Evolutionary conservation across 2,329 filamentous ascomycete genomes (phyloP), one percentile per base, ranked within the genome.

Genomic region (Fusarium brevicatenulatum): DNA sequence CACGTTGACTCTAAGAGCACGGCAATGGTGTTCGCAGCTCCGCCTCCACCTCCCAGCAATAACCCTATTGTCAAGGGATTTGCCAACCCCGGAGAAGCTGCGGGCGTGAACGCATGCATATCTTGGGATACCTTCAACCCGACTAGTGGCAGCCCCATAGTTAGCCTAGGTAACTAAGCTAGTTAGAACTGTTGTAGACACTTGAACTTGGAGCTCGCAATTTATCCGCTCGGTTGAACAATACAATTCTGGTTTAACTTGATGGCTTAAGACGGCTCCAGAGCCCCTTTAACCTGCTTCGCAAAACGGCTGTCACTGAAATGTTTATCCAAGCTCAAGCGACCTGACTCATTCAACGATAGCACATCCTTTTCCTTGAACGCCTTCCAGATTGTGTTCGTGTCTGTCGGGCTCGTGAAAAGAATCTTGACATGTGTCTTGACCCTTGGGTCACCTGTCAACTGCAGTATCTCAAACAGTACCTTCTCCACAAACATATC

Each of bases 11-110:
- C 21, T 4, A 1, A 43, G 16, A 9, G 3, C 18, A 21, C 18
- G 0, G 4, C 1, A 3, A 53, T 53, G 49, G 18, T 15, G 0
- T 53, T 53, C 0, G 18, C 18, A 16, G 6, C 12, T 9, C 23
- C 12, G 0, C 9, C 49, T 21, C 23, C 0, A 9, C 32, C 23
- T 12, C 32, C 49, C 4, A 53, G 49, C 9, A 19, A 2, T 6
- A 2, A 21, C 0, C 32, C 49, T 37, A 3, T 2, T 28, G 18
- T 36, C 18, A 0, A 37, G 18, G 49, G 49, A 2, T 53, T 53
- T 21, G 12, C 6, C 18, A 53, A 53, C 4, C 6, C 49, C 6
- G 0, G 1, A 3, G 49, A 53, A 4, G 28, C 10, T 18, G 10
- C 21, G 15, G 28, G 21, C 3, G 28, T 6, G 6, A 4, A 7